These are phyloP conservation scores for Pythium sp. DNA, from an alignment of 352 stramenopile species.

Conservation along the genomic window DNA sequence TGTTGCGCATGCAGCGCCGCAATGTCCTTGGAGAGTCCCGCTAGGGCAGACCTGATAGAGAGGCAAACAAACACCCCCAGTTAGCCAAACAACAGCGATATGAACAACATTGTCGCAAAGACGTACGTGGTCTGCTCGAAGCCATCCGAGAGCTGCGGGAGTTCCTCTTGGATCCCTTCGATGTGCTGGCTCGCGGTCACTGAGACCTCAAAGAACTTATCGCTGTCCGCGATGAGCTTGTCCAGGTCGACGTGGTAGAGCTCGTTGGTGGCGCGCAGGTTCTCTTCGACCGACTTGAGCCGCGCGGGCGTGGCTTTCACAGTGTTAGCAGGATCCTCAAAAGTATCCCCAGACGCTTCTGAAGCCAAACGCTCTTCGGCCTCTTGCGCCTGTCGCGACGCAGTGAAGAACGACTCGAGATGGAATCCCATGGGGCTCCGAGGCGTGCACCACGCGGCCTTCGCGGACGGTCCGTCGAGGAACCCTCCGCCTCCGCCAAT, in stretches of 20 bases:
- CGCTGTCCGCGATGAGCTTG: slow-evolving; percentile 33
- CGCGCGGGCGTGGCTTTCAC: slow-evolving; percentile 28
- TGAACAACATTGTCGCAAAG: not conserved
- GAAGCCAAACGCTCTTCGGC: not conserved
- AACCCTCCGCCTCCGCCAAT: slow-evolving; percentile 1
- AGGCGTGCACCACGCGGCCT: slow-evolving; percentile 58
- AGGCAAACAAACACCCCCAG: not conserved
- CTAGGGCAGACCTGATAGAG: slow-evolving; percentile 27
- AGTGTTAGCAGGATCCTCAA: not conserved
- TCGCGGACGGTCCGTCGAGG: slow-evolving; percentile 26
- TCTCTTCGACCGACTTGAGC: slow-evolving; percentile 45
- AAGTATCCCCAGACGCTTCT: not conserved
- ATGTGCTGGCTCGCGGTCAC: slow-evolving; percentile 47
- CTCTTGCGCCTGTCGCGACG: not conserved
- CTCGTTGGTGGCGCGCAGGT: slow-evolving; percentile 35
- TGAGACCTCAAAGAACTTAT: slow-evolving; percentile 67
- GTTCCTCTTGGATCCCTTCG: slow-evolving; percentile 43
- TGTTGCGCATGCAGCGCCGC: slow-evolving; percentile 41
- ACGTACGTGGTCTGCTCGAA: slow-evolving; percentile 43
- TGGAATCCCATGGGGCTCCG: slow-evolving; percentile 33
- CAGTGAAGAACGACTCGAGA: slow-evolving; percentile 37
- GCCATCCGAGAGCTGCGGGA: slow-evolving; percentile 33
- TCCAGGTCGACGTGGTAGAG: slow-evolving; percentile 55
- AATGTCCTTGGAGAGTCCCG: slow-evolving; percentile 44
- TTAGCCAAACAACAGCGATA: not conserved